Percentiles rank a stretch among this genome's conserved stretches.
Evolutionary conservation across 176 grass and related monocot genomes (phyloP).

Genomic region (Saccharum spontaneum): DNA sequence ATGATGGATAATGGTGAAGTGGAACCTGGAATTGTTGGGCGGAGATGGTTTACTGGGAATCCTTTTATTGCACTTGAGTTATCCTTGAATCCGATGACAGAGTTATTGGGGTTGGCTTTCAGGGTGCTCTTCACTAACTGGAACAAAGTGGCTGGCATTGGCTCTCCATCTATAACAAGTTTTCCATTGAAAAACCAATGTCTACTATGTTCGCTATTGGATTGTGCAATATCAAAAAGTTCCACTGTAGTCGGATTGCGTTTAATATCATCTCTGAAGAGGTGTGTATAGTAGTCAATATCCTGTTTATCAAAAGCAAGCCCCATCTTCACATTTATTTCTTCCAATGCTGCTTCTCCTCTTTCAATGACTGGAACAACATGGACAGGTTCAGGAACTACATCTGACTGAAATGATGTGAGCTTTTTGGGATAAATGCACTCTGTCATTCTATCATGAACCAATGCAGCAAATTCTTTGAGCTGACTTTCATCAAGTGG

Average conservation of each 20-base stretch:
- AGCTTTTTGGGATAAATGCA: slow-evolving; percentile 70
- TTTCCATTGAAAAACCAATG: slow-evolving; percentile 89
- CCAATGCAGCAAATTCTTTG: slow-evolving; percentile 51
- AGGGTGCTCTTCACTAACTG: slow-evolving; percentile 78
- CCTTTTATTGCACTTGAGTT: slow-evolving; percentile 88
- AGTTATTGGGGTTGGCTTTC: slow-evolving; percentile 78
- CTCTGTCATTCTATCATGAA: slow-evolving; percentile 92
- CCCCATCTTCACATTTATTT: slow-evolving; percentile 84
- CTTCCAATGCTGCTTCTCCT: slow-evolving; percentile 68
- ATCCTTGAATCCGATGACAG: slow-evolving; percentile 84
- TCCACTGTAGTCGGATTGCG: slow-evolving; percentile 78
- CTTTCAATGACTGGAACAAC: slow-evolving; percentile 66
- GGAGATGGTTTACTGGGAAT: slow-evolving; percentile 55
- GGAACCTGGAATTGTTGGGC: slow-evolving; percentile 45
- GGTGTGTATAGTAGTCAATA: slow-evolving; percentile 69
- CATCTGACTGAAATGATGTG: slow-evolving; percentile 50
- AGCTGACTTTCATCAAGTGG: slow-evolving; percentile 55
- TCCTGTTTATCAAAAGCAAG: slow-evolving; percentile 91
- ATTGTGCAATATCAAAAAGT: slow-evolving; percentile 85
- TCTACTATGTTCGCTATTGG: slow-evolving; percentile 79
- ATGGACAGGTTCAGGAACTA: slow-evolving; percentile 57
- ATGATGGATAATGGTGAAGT: slow-evolving; percentile 48
- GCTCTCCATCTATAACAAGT: slow-evolving; percentile 67
- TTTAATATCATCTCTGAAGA: slow-evolving; percentile 84
- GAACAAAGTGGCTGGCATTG: slow-evolving; percentile 66